phyloP scores from a whole-genome alignment of 2,329 filamentous ascomycete genomes.

The Aspergillus sp. region DNA sequence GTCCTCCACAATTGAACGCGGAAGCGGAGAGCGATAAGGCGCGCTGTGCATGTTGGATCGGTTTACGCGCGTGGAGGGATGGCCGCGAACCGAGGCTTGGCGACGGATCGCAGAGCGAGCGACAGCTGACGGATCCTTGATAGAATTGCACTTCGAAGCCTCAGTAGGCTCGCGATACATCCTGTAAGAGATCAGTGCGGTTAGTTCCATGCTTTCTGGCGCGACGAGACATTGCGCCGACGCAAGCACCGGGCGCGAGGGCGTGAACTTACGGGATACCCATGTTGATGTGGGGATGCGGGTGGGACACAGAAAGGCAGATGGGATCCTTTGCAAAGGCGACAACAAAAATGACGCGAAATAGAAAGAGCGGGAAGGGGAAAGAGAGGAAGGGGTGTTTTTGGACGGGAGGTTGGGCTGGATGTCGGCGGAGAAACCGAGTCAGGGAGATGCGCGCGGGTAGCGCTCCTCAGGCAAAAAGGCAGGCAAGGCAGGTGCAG shows the following conservation, averaged over 20 bases:
- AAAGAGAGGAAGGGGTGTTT: background rate
- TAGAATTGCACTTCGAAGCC: slow-evolving; percentile 29
- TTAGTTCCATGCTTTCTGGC: too few species aligned
- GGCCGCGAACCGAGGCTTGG: slow-evolving; percentile 30
- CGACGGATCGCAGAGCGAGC: slow-evolving; percentile 52
- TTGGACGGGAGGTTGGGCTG: background rate
- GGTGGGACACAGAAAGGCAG: background rate
- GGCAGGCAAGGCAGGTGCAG: background rate
- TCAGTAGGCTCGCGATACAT: slow-evolving; percentile 48
- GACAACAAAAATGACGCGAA: background rate
- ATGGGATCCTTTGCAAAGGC: background rate
- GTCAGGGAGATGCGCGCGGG: background rate
- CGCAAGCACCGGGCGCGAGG: slow-evolving; percentile 6
- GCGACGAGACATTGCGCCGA: slow-evolving; percentile 6
- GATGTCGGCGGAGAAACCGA: background rate
- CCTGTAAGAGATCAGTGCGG: too few species aligned
- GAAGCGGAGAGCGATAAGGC: slow-evolving; percentile 19
- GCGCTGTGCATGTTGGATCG: slow-evolving; percentile 19
- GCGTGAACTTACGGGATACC: slow-evolving; percentile 33
- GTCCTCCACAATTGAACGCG: background rate
- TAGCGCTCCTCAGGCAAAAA: background rate
- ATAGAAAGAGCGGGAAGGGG: background rate
- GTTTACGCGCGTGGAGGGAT: slow-evolving; percentile 13
- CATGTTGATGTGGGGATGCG: slow-evolving; percentile 18
- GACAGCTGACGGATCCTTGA: slow-evolving; percentile 46